These are phyloP conservation scores for Penicillium bialowiezense DNA, from an alignment of 495 filamentous ascomycete genomes.

Conservation along the genomic window DNA sequence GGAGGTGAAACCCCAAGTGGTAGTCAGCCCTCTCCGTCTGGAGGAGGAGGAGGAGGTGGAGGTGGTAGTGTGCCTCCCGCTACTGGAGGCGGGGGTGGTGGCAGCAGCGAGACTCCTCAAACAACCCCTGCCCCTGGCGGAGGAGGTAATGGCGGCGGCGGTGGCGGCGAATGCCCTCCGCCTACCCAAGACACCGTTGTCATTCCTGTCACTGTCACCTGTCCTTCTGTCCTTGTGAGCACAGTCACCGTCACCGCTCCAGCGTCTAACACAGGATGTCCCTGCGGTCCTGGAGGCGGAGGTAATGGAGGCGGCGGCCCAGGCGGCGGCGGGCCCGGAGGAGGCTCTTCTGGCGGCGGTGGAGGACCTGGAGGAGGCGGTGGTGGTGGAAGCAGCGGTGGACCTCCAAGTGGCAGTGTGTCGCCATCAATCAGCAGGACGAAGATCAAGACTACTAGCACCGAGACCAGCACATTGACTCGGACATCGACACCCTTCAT, in stretches of 20 bases:
- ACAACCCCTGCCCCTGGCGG: neutral
- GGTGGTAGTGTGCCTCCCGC: no score
- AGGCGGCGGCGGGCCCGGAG: neutral
- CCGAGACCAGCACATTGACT: neutral
- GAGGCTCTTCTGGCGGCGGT: no score
- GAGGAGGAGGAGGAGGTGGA: constrained; percentile 3
- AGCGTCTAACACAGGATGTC: neutral
- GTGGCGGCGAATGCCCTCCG: neutral
- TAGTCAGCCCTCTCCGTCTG: neutral
- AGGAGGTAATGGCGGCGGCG: no score
- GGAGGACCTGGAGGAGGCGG: neutral
- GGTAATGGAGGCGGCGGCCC: neutral
- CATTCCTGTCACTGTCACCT: constrained; percentile 1
- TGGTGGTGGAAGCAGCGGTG: neutral
- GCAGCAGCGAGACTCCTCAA: neutral
- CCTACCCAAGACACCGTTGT: neutral
- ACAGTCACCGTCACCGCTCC: constrained; percentile 1
- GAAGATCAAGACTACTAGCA: neutral
- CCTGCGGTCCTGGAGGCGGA: neutral
- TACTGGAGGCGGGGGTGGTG: no score
- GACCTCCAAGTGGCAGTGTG: neutral
- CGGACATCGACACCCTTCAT: constrained; percentile 14
- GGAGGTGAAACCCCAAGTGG: neutral
- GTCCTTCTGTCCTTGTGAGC: neutral
- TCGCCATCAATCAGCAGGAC: neutral